Base-by-base conservation (phyloP, 306 rosid genomes). In the Fagus sylvatica region DNA sequence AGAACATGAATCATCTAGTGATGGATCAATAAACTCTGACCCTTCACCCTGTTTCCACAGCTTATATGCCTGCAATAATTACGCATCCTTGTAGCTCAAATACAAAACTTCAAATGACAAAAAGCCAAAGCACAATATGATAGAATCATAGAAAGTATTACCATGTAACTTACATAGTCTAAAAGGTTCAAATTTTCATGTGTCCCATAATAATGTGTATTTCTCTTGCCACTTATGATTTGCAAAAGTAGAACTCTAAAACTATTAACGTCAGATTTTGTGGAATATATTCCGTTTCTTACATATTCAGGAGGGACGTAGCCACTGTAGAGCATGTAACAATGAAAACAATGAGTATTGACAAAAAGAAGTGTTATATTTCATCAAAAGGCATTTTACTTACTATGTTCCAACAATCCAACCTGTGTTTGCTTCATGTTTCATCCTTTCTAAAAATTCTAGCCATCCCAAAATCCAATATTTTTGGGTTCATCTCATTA, bases 361-460 rank as follows among this genome's bases (percentile, higher is more conserved):
- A 7, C n/a, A 56, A 56, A 8, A 6, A 56, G n/a, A 1, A 7
- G 0, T 7, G 9, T 7, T 1, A 56, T 8, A 56, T 56, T 55
- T 56, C 4, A 2, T 69, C 28, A 7, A 33, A 2, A 3, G 2
- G 34, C 0, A 4, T 0, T 2, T 33, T 28, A 62, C 86, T 69
- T 28, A 77, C 85, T 77, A 79, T 33, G 90, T 84, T 67, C 90
- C 88, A 17, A 87, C 84, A 41, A 84, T 76, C 32, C 78, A 74
- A 17, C 2, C 9, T 3, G 84, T 84, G 66, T 81, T 87, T 62
- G 86, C 88, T 79, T 84, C 82, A 1, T 1, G 34, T n/a, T 66
- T 53, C 71, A 16, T 76, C 80, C 60, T 80, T 79, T 4, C 53
- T 15, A 1, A 79, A 84, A 56, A 79, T 69, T 76, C 43, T 84